Base-by-base conservation (phyloP, 169 alveolate genomes). In the Eimeria sp. region DNA sequence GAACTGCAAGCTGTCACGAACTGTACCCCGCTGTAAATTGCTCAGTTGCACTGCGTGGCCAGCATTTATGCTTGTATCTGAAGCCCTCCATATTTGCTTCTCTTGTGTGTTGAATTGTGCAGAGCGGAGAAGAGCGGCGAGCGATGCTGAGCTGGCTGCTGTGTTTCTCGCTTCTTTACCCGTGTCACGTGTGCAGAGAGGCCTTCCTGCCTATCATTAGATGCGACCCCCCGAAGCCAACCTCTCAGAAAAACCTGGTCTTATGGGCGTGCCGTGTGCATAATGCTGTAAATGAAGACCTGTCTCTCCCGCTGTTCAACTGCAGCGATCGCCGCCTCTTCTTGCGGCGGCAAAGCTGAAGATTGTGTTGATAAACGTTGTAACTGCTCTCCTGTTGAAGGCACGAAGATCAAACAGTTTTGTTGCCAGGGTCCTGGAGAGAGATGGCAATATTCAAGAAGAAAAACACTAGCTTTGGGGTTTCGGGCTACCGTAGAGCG, bases 171-270 rank as follows among this genome's bases (percentile, higher is more conserved):
- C 94, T 87, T 74, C 85, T 97, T 9, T 98, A 98, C 89, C 99
- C 99, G 23, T 98, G 99, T 82, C 97, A 95, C 74, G 95, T 98
- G 4, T 98, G 99, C 95, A 97, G 98, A 78, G 97, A 96, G 4
- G 97, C 97, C 54, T 96, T 98, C 37, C 89, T 95, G 30, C 96
- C 97, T 13, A 97, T 97, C 60, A 95, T 97, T 62, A 76, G 78
- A 37, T 71, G 89, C 54, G 46, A 96, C n/a, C 97, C 98, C 1
- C 98, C 98, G 43, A 91, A 37, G 16, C 88, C 97, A 14, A 74
- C 96, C 0, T 95, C 96, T 52, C 80, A 97, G 91, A 58, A 80
- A 6, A 95, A 83, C 54, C 74, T 97, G 60, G 87, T 97, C 11
- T 76, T 97, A 20, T 98, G 98, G 98, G 97, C 98, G 40, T 97